Evolutionary conservation across 1,284 basidiomycete species (phyloP), one percentile per base, ranked within the genome.

Genomic region (Peniophora sp.): DNA sequence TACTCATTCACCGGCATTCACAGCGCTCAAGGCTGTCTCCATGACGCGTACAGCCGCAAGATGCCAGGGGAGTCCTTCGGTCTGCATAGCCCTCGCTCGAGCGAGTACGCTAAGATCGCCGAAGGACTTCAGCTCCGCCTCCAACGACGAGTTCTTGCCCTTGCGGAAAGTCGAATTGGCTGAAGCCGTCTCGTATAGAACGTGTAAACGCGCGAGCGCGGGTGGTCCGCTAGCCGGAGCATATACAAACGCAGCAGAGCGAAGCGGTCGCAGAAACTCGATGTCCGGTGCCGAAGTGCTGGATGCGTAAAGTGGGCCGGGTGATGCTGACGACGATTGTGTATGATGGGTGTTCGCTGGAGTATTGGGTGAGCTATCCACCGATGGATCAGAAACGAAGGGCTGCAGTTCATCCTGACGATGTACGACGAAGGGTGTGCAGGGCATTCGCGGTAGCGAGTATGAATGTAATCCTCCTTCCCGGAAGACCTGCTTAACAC

Each of bases 11-110:
- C 27, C 27, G 12, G 27, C 27, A 32, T 32, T 32, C 6, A 32
- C 27, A 32, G 27, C 65, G 59, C 53, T 59, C 53, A 76, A 61
- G 2, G 68, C 69, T 43, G 63, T 61, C 9, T 67, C 65, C 77
- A 87, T 83, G 20, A 72, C 71, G 53, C 84, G 78, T 27, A 87
- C 67, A 10, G 82, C 82, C 24, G 79, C 81, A 32, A 89, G 69
- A 59, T 89, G 86, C 59, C 83, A 78, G 3, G 85, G 85, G 48
- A 87, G 62, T 47, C 69, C 65, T 23, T 75, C 70, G 57, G 74
- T 69, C 46, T 77, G 81, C 45, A 79, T 67, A 17, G 70, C 65
- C 45, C 79, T 67, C 19, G 70, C 65, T 25, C 67, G 67, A 3
- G 79, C 73, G 8, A 90, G 74, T 19, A 86, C 71, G 3, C 78